Conservation (phyloP, 768 basidiomycete genomes). For the Leccinum imitatum region DNA sequence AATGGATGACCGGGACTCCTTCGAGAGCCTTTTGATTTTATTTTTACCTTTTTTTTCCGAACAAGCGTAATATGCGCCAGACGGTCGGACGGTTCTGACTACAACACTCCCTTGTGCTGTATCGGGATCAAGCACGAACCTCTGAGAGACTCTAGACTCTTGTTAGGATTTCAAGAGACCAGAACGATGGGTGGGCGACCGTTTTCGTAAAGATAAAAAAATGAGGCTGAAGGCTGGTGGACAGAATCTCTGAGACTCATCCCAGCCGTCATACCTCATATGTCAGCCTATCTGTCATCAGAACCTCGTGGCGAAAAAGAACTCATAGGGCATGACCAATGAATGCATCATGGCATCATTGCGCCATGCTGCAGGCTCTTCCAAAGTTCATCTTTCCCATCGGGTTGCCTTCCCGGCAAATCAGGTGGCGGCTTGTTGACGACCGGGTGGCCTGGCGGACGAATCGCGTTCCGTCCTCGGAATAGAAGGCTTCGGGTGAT, state of each 20-base stretch:
- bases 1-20: background rate
- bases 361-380: background rate
- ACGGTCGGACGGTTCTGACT: background rate
- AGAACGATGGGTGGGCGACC: background rate
- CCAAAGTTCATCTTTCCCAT: background rate
- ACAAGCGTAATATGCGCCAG: too few relatives aligned
- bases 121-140: background rate
- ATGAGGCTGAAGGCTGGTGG: background rate
- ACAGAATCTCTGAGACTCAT: background rate
- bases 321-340: background rate
- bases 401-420: background rate
- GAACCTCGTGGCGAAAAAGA: background rate
- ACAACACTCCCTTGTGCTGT: background rate
- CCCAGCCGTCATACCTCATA: background rate
- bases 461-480: background rate
- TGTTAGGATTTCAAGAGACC: background rate
- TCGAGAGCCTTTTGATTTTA: background rate
- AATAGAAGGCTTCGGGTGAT: background rate
- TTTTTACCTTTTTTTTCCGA: background rate
- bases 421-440: background rate
- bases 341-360: background rate
- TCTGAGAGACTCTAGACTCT: background rate
- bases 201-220: background rate
- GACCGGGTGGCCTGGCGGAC: background rate
- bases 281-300: background rate